These are phyloP conservation scores for Gremmenia infestans DNA, from an alignment of 2,329 filamentous ascomycete genomes.

Conservation along the genomic window DNA sequence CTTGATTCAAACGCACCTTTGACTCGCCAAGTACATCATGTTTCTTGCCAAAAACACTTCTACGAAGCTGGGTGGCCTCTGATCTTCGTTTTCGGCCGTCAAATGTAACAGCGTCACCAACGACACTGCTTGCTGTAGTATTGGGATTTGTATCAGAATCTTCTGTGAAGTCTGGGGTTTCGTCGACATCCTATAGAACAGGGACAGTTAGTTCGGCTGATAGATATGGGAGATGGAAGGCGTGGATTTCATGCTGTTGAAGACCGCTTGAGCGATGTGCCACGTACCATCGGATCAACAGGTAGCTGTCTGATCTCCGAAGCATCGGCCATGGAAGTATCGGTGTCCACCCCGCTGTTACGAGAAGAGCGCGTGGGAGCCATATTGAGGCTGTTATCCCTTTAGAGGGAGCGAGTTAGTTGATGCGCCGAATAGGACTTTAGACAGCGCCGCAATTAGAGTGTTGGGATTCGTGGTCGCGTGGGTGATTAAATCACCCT, in stretches of 20 bases:
- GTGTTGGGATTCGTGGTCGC: slow-evolving; percentile 6
- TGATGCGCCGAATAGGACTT: slow-evolving; percentile 13
- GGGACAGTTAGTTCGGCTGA: neutral
- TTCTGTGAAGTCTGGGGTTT: slow-evolving; percentile 62
- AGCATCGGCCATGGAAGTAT: slow-evolving; percentile 59
- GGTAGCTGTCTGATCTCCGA: slow-evolving; percentile 34
- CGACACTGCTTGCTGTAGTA: slow-evolving; percentile 76
- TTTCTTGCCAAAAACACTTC: slow-evolving; percentile 92
- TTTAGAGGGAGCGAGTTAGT: slow-evolving; percentile 18
- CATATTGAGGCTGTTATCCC: slow-evolving; percentile 38
- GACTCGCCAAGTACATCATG: slow-evolving; percentile 88
- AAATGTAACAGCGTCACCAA: slow-evolving; percentile 58
- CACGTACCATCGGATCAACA: slow-evolving; percentile 32
- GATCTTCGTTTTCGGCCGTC: slow-evolving; percentile 84
- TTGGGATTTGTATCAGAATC: slow-evolving; percentile 64
- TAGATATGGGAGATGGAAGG: neutral
- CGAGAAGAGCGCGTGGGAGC: slow-evolving; percentile 49
- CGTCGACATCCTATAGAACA: slow-evolving; percentile 49
- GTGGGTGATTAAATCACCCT: slow-evolving; percentile 12
- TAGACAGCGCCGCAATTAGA: neutral
- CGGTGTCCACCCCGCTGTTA: slow-evolving; percentile 41
- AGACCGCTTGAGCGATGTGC: neutral
- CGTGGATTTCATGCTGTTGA: neutral
- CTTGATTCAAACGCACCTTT: slow-evolving; percentile 55
- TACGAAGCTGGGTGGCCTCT: slow-evolving; percentile 82